Conservation (phyloP, 2,329 filamentous ascomycete species). For the Dissoconium aciculare region DNA sequence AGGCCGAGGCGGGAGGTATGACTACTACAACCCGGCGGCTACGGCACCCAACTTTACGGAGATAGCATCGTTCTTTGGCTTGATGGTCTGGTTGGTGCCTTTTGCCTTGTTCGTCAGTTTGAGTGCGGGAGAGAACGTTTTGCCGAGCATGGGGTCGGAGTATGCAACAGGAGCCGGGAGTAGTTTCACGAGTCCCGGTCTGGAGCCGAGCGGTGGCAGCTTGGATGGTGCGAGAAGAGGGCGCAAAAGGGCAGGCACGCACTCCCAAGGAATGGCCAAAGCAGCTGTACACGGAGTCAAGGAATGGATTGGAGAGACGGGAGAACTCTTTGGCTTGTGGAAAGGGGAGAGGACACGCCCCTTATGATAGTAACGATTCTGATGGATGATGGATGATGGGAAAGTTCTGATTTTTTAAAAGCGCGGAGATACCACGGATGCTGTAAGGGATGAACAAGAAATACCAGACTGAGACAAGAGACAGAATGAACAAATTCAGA, state of each 20-base stretch:
- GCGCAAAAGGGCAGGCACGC: conserved; percentile 38
- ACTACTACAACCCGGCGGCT: conserved; percentile 23
- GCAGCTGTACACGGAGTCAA: conserved; percentile 43
- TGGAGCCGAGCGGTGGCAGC: conserved; percentile 30
- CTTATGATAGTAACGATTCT: conserved; percentile 12
- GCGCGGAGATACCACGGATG: not conserved
- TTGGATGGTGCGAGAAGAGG: conserved; percentile 26
- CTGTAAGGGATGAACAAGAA: conserved; percentile 4
- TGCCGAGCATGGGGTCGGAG: conserved; percentile 80
- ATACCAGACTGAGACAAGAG: conserved; percentile 20
- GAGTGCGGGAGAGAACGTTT: conserved; percentile 83
- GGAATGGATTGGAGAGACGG: conserved; percentile 50
- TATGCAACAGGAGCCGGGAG: conserved; percentile 46
- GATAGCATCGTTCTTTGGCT: conserved; percentile 87
- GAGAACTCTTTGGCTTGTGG: conserved; percentile 48
- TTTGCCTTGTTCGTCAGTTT: conserved; percentile 91
- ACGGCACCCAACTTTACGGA: conserved; percentile 72
- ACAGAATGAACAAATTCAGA: too few relatives aligned
- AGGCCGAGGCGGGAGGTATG: conserved; percentile 41
- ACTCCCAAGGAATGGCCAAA: conserved; percentile 39
- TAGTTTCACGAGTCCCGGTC: conserved; percentile 33
- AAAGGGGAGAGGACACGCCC: conserved; percentile 41
- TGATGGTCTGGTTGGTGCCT: conserved; percentile 93
- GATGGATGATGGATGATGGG: not conserved
- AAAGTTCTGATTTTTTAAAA: not conserved